Base-by-base conservation (phyloP, 345 rosid genomes). In the Pistacia atlantica region DNA sequence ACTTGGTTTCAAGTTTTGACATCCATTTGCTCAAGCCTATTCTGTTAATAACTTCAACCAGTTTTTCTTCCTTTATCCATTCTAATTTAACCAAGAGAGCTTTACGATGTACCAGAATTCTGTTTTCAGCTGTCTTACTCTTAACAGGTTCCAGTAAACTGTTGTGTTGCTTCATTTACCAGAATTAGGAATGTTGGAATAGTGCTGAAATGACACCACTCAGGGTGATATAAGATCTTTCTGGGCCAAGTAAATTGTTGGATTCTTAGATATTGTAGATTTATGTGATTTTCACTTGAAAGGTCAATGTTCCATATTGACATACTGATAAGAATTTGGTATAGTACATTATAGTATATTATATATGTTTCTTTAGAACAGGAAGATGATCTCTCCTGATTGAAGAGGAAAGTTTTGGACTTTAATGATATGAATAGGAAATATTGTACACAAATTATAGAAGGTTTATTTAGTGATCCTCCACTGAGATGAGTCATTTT, bases 141-240 rank as follows among this genome's bases (percentile, higher is more conserved):
- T 2, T 7, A 8, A 58, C 67, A 2, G 22, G 66, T 54, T 64
- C 45, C 49, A 37, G 22, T 37, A 51, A 63, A 69, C 57, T 51
- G 48, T 55, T 11, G 31, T 6, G 8, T 60, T 68, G 63, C 16
- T n/a, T 74, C 35, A 35, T 74, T 49, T 54, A 28, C 59, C 57
- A 6, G 48, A 38, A 78, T 25, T 60, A 60, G 14, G n/a, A 22
- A n/a, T 69, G 45, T 65, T 65, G 67, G 72, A 70, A n/a, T 70
- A 5, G 6, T 22, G 54, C 33, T 45, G 51, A 67, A 72, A 48
- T 61, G 63, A 69, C 46, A 65, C 22, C 35, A 14, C 67, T 63
- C 59, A 69, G 59, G 74, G 80, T 51, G 49, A 51, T 18, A 33
- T 58, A 62, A 38, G 66, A 56, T 81, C 71, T 67, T 62, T 55